Evolutionary conservation across 345 rosid genomes (phyloP).

Genomic region (Salix brachista): DNA sequence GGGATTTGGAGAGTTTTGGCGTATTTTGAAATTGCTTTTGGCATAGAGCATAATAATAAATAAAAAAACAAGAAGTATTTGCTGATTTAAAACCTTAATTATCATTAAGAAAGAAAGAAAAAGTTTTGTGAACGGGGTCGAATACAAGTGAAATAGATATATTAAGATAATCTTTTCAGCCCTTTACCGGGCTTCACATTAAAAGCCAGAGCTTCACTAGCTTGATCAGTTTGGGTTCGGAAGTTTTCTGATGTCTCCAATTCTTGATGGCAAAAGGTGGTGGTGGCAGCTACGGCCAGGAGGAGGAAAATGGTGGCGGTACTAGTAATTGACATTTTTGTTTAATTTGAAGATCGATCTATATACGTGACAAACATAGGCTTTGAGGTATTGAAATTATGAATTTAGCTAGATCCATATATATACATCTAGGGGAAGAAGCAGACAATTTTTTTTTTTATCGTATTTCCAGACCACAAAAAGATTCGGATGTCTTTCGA

Average conservation of each 20-base stretch:
- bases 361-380: too few relatives aligned
- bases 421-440: too few relatives aligned
- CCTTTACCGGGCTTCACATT: conserved; percentile 8
- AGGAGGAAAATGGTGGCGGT: conserved; percentile 21
- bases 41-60: too few relatives aligned
- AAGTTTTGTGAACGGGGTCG: too few relatives aligned
- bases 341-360: too few relatives aligned
- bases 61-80: too few relatives aligned
- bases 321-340: conserved; percentile 25
- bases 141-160: not conserved
- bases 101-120: not conserved
- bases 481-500: too few relatives aligned
- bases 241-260: conserved; percentile 30
- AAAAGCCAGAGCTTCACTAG: conserved; percentile 44
- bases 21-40: too few relatives aligned
- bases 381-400: too few relatives aligned
- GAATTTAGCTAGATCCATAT: too few relatives aligned
- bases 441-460: too few relatives aligned
- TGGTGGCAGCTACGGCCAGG: conserved; percentile 21
- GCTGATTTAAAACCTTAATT: not conserved
- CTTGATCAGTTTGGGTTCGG: conserved; percentile 29
- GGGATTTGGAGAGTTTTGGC: too few relatives aligned
- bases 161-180: not conserved
- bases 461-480: not conserved
- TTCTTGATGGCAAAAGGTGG: conserved; percentile 23